These are phyloP conservation scores for Trametes cubensis DNA, from an alignment of 768 basidiomycete species.

Conservation along the genomic window DNA sequence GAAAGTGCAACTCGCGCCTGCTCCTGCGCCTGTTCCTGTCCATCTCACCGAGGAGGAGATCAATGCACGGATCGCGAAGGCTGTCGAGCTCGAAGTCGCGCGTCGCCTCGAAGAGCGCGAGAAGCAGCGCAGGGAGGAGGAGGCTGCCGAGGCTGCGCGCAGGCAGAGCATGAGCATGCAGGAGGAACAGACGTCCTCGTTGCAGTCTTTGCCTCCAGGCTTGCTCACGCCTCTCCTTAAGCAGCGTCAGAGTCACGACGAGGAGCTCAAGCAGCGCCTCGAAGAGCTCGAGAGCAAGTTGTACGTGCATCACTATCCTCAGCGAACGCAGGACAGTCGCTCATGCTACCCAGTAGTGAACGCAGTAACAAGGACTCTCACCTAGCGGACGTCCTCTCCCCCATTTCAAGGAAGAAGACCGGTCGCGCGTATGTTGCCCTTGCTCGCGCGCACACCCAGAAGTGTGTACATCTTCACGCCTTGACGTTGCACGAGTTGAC, in stretches of 20 bases:
- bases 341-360: constrained; percentile 45
- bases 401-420: constrained; percentile 77
- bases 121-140: constrained; percentile 30
- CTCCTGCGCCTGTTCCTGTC: constrained; percentile 10
- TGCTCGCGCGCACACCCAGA: constrained; percentile 79
- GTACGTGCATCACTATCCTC: constrained; percentile 44
- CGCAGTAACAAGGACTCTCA: constrained; percentile 61
- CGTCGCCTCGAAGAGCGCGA: constrained; percentile 55
- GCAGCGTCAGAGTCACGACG: constrained; percentile 68
- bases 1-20: background rate
- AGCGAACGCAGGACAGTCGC: background rate
- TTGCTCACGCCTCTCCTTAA: constrained; percentile 64
- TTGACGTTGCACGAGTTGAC: constrained; percentile 5
- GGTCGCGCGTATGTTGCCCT: constrained; percentile 84
- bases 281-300: constrained; percentile 73
- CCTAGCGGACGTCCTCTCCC: constrained; percentile 65
- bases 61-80: constrained; percentile 74
- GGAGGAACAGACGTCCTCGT: constrained; percentile 30
- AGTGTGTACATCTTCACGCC: constrained; percentile 45
- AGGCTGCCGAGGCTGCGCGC: background rate
- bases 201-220: constrained; percentile 44
- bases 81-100: constrained; percentile 75
- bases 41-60: constrained; percentile 71
- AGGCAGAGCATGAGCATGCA: constrained; percentile 30
- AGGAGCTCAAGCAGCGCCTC: constrained; percentile 63